Conservation (phyloP, 495 filamentous ascomycete genomes). For the Aspergillus sclerotioniger region DNA sequence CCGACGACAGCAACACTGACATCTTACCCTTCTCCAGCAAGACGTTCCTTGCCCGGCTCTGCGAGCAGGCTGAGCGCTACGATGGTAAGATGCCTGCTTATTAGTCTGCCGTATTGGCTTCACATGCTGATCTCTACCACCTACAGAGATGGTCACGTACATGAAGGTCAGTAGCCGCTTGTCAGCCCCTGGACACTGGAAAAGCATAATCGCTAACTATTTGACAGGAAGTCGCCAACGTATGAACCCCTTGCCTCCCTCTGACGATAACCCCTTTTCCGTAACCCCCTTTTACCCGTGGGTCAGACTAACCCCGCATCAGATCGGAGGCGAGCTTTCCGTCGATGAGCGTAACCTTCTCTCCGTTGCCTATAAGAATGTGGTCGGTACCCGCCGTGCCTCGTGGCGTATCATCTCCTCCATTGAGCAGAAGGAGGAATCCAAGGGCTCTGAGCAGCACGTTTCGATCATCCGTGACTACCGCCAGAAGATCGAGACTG, state of each 20-base stretch:
- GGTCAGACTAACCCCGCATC: constrained; percentile 34
- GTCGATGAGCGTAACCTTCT: constrained; percentile 99
- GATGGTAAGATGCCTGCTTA: constrained; percentile 68
- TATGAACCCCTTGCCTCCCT: constrained; percentile 40
- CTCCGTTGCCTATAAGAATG: constrained; percentile 99
- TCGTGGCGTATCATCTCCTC: constrained; percentile 99
- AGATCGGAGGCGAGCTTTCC: constrained; percentile 84
- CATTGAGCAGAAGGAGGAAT: constrained; percentile 99
- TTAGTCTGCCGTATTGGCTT: constrained; percentile 1
- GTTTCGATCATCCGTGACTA: constrained; percentile 94
- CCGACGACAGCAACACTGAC: constrained; percentile 30
- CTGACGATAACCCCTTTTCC: constrained; percentile 4
- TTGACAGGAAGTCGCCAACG: constrained; percentile 89
- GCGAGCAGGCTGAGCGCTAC: constrained; percentile 99
- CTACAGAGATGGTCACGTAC: constrained; percentile 95
- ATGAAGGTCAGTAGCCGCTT: constrained; percentile 77
- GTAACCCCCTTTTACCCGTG: constrained; percentile 8
- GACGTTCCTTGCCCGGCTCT: constrained; percentile 99
- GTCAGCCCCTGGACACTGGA: constrained; percentile 15
- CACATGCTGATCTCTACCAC: constrained; percentile 25
- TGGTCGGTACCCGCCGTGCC: constrained; percentile 96
- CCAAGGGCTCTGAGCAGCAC: constrained; percentile 98
- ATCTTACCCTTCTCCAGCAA: constrained; percentile 66
- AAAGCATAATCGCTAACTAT: constrained; percentile 34
- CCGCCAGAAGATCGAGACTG: constrained; percentile 97